These are phyloP conservation scores for Arthrobotrys musiformis DNA, from an alignment of 2,329 filamentous ascomycete genomes.

Conservation along the genomic window DNA sequence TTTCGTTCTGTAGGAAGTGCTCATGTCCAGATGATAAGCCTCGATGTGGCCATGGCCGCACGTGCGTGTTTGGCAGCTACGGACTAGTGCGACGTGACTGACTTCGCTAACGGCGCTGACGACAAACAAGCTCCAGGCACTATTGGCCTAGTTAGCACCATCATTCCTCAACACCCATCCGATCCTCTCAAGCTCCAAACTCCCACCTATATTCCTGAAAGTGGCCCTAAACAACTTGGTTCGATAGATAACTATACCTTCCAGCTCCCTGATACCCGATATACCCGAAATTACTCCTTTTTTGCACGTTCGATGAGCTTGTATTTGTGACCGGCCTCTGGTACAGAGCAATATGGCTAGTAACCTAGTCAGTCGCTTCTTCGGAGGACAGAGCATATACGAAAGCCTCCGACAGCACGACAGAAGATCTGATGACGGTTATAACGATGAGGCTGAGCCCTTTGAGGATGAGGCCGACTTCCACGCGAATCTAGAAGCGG, in stretches of 20 bases:
- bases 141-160: background rate
- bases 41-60: background rate
- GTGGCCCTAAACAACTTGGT: background rate
- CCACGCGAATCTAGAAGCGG: constrained; percentile 36
- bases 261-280: constrained; percentile 12
- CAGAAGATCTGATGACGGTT: constrained; percentile 56
- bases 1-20: background rate
- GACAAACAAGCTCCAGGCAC: constrained; percentile 18
- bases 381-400: constrained; percentile 58
- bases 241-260: background rate
- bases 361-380: constrained; percentile 50
- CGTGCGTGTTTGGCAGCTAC: background rate
- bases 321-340: background rate
- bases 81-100: constrained; percentile 18
- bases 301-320: constrained; percentile 19
- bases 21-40: background rate
- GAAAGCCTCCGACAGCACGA: constrained; percentile 59
- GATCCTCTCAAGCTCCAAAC: constrained; percentile 1
- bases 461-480: constrained; percentile 38
- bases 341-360: constrained; percentile 41
- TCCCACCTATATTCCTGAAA: background rate
- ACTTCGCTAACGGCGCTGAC: constrained; percentile 20
- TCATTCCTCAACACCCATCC: background rate
- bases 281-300: background rate
- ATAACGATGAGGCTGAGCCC: constrained; percentile 54